These are phyloP conservation scores for Microcos paniculata DNA, from an alignment of 345 rosid genomes.

Conservation along the genomic window DNA sequence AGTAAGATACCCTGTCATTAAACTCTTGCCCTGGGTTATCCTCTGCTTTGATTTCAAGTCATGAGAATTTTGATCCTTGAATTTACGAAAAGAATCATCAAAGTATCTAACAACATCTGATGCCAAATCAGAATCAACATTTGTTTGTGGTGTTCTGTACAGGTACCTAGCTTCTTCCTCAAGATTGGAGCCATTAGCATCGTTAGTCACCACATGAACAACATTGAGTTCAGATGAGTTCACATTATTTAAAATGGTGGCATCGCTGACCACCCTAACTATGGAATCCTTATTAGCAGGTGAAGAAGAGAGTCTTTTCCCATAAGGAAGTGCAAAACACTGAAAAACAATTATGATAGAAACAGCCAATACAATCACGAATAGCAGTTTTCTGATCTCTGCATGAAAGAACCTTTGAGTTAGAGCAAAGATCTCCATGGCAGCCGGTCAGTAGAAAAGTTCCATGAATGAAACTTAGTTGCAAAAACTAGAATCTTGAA, in stretches of 20 bases:
- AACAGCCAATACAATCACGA: constrained; percentile 35
- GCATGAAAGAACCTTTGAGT: constrained; percentile 32
- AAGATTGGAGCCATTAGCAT: constrained; percentile 23
- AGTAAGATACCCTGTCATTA: constrained; percentile 13
- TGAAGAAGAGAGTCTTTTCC: constrained; percentile 18
- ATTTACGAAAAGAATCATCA: background rate
- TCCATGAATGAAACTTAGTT: background rate
- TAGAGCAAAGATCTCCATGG: constrained; percentile 33
- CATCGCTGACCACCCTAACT: constrained; percentile 19
- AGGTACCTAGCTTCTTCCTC: constrained; percentile 24
- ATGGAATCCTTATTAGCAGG: constrained; percentile 25
- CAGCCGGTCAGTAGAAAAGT: background rate
- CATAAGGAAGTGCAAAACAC: constrained; percentile 40
- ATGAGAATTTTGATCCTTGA: constrained; percentile 6
- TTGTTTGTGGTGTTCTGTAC: constrained; percentile 8
- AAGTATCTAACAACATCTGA: background rate
- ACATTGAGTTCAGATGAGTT: constrained; percentile 6
- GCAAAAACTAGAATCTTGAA: background rate
- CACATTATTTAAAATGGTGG: constrained; percentile 22
- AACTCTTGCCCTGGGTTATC: constrained; percentile 13
- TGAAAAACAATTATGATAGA: constrained; percentile 40
- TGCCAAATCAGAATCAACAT: constrained; percentile 1
- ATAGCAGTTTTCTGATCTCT: constrained; percentile 48
- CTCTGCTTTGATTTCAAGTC: constrained; percentile 9
- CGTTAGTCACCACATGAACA: constrained; percentile 16